A percentile compares a stretch with the other conserved stretches of the same genome.
These are phyloP conservation scores for Talaromyces funiculosus DNA, from an alignment of 2,329 filamentous ascomycete species.

Conservation along the genomic window DNA sequence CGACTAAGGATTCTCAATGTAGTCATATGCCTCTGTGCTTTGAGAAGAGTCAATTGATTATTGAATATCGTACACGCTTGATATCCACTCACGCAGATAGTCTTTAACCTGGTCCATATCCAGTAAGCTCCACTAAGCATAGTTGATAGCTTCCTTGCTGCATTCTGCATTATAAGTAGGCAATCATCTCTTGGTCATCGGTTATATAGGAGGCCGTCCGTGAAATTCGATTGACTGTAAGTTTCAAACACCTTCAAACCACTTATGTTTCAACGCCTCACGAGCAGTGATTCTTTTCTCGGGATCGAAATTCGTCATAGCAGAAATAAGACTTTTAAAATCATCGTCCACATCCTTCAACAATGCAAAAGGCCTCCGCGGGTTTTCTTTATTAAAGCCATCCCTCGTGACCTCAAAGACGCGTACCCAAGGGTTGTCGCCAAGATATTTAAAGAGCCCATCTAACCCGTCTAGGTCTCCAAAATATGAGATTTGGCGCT, in stretches of 20 bases:
- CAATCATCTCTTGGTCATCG: too few species aligned
- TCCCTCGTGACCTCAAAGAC: slow-evolving; percentile 35
- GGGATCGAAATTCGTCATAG: slow-evolving; percentile 31
- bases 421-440: slow-evolving; percentile 36
- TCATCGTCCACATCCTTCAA: slow-evolving; percentile 34
- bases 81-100: too few species aligned
- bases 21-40: too few species aligned
- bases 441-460: slow-evolving; percentile 40
- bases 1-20: too few species aligned
- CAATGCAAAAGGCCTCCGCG: slow-evolving; percentile 38
- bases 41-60: too few species aligned
- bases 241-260: slow-evolving; percentile 16
- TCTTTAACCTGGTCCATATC: too few species aligned
- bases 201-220: too few species aligned
- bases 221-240: too few species aligned
- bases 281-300: slow-evolving; percentile 27
- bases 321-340: slow-evolving; percentile 26
- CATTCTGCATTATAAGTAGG: too few species aligned
- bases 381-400: slow-evolving; percentile 39
- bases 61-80: too few species aligned
- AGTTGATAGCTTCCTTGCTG: too few species aligned
- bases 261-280: slow-evolving; percentile 29
- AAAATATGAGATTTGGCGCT: slow-evolving; percentile 47
- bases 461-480: slow-evolving; percentile 39
- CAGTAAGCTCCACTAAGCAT: too few species aligned